A percentile compares a stretch with the other conserved stretches of the same genome.
These are phyloP conservation scores for Tuber melanosporum DNA, from an alignment of 495 filamentous ascomycete genomes.

Conservation along the genomic window DNA sequence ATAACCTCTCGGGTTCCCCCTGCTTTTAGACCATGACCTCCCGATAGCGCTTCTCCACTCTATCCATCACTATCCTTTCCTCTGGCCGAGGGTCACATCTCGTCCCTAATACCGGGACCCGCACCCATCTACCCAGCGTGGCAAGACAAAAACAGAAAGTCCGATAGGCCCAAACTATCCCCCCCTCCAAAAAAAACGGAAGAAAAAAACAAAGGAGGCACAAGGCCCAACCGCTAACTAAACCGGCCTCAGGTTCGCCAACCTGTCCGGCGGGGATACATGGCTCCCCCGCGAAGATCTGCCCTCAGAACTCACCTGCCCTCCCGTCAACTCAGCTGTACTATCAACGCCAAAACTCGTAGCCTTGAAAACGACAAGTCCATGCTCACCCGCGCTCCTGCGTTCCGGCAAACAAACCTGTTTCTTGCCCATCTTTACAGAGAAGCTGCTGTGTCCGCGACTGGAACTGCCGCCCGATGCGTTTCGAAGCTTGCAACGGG, in stretches of 20 bases:
- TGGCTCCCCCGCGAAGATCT: background rate
- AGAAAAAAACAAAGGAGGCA: background rate
- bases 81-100: background rate
- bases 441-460: background rate
- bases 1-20: background rate
- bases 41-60: background rate
- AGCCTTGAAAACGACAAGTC: constrained; percentile 19
- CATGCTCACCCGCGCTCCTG: constrained; percentile 1
- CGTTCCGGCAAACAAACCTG: background rate
- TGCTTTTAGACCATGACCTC: background rate
- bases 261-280: background rate
- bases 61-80: background rate
- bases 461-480: background rate
- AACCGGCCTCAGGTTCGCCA: background rate
- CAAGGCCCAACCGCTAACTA: background rate
- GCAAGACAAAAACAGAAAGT: background rate
- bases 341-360: constrained; percentile 15
- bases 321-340: constrained; percentile 8
- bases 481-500: constrained; percentile 3
- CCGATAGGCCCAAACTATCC: background rate
- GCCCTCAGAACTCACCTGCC: background rate
- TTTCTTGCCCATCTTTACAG: background rate
- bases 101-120: background rate
- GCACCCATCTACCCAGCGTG: background rate
- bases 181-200: background rate